phyloP scores from a whole-genome alignment of 1,139 yeast genomes.

The Geotrichum armillariae region DNA sequence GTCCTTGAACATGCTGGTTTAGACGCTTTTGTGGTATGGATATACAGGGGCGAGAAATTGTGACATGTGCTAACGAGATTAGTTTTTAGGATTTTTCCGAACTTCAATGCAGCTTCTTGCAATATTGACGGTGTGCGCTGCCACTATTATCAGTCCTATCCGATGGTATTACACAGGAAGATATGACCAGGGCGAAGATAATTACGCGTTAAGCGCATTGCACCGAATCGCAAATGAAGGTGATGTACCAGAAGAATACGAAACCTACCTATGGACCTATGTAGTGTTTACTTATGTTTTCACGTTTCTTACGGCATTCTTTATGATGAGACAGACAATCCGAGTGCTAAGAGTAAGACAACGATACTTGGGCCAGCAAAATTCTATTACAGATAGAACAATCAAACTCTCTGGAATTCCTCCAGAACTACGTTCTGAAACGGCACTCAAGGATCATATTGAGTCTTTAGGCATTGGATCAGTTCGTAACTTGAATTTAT shows the following conservation, averaged over 20 bases:
- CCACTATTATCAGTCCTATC: constrained; percentile 69
- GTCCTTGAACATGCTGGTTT: constrained; percentile 87
- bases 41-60: background rate
- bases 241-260: constrained; percentile 30
- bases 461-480: constrained; percentile 78
- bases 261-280: constrained; percentile 65
- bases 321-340: constrained; percentile 66
- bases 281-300: constrained; percentile 85
- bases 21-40: constrained; percentile 71
- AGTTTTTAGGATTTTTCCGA: constrained; percentile 70
- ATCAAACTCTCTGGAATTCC: constrained; percentile 92
- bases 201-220: constrained; percentile 24
- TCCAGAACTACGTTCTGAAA: constrained; percentile 68
- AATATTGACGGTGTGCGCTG: constrained; percentile 60
- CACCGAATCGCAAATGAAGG: constrained; percentile 12
- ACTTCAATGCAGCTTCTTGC: constrained; percentile 68
- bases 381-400: constrained; percentile 90
- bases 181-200: constrained; percentile 56
- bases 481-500: constrained; percentile 72
- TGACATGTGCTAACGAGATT: background rate
- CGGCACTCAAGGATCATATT: constrained; percentile 67
- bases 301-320: constrained; percentile 64
- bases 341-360: constrained; percentile 78
- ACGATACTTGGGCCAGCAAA: constrained; percentile 79
- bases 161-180: constrained; percentile 69